Evolutionary conservation across 2,329 filamentous ascomycete species (phyloP).

Genomic region (Cladophialophora exuberans): DNA sequence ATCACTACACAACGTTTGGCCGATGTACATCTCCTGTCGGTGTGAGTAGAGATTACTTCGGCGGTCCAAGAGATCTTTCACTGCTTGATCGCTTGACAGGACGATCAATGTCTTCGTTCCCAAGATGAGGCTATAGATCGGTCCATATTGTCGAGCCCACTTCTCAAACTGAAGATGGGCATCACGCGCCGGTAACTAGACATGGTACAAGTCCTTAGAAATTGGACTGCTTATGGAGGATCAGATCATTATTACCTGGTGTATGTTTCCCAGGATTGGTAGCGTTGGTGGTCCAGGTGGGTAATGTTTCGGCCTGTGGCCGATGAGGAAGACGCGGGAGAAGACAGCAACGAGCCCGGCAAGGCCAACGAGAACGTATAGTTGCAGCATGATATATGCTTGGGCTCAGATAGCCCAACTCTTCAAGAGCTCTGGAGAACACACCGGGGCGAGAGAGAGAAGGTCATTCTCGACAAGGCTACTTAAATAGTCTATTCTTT

Average conservation of each 20-base stretch:
- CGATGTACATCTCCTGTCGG: constrained; percentile 51
- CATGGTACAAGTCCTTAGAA: background rate
- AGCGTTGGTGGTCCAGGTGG: constrained; percentile 57
- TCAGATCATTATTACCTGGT: constrained; percentile 37
- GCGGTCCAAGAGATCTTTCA: constrained; percentile 59
- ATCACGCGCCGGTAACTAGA: constrained; percentile 47
- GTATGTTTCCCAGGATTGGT: constrained; percentile 57
- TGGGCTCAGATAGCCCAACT: too few relatives aligned
- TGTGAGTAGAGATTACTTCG: constrained; percentile 55
- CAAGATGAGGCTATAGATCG: constrained; percentile 56
- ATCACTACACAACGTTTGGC: constrained; percentile 40
- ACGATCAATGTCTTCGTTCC: constrained; percentile 55
- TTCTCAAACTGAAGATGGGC: constrained; percentile 53
- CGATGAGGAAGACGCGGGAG: background rate
- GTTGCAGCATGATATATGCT: too few relatives aligned
- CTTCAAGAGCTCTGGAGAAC: too few relatives aligned
- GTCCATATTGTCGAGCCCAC: constrained; percentile 58
- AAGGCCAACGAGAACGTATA: too few relatives aligned
- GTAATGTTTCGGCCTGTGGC: constrained; percentile 31
- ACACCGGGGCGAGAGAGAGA: too few relatives aligned
- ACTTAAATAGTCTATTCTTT: too few relatives aligned
- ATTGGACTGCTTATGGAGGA: constrained; percentile 5
- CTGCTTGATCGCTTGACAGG: constrained; percentile 47
- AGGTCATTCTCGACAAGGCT: too few relatives aligned
- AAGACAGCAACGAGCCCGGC: too few relatives aligned